These are phyloP conservation scores for Brettanomyces anomalus DNA, from an alignment of 805 yeast genomes.

Conservation along the genomic window DNA sequence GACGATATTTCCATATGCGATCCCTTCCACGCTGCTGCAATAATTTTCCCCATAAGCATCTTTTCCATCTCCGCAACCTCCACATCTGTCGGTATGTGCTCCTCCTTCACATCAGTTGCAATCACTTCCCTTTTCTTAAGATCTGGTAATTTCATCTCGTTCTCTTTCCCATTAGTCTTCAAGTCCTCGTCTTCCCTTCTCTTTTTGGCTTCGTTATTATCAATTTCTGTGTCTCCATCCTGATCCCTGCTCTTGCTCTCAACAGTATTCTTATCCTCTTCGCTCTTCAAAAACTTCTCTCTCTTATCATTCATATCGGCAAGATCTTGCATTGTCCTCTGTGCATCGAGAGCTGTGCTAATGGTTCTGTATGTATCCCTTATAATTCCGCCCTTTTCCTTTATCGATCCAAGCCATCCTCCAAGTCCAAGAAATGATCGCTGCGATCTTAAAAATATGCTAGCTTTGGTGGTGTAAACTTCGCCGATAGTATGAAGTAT, in stretches of 20 bases:
- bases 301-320: slow-evolving; percentile 54
- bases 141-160: not conserved
- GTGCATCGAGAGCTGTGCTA: slow-evolving; percentile 83
- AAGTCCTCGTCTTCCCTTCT: not conserved
- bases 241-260: not conserved
- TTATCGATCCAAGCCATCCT: slow-evolving; percentile 70
- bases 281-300: slow-evolving; percentile 20
- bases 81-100: slow-evolving; percentile 40
- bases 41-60: slow-evolving; percentile 74
- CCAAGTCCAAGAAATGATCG: slow-evolving; percentile 76
- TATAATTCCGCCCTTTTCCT: slow-evolving; percentile 75
- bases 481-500: slow-evolving; percentile 76
- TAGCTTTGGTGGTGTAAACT: slow-evolving; percentile 67
- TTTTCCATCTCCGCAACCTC: slow-evolving; percentile 70
- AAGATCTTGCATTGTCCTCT: slow-evolving; percentile 65
- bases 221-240: not conserved
- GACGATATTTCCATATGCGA: slow-evolving; percentile 79
- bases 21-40: slow-evolving; percentile 94
- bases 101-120: slow-evolving; percentile 12
- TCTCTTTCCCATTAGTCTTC: not conserved
- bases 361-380: slow-evolving; percentile 79
- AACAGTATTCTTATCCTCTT: slow-evolving; percentile 13
- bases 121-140: slow-evolving; percentile 18
- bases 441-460: slow-evolving; percentile 62
- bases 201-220: no score